phyloP scores from a whole-genome alignment of 371 early-diverging fungal species.

The Rhizomucor miehei region DNA sequence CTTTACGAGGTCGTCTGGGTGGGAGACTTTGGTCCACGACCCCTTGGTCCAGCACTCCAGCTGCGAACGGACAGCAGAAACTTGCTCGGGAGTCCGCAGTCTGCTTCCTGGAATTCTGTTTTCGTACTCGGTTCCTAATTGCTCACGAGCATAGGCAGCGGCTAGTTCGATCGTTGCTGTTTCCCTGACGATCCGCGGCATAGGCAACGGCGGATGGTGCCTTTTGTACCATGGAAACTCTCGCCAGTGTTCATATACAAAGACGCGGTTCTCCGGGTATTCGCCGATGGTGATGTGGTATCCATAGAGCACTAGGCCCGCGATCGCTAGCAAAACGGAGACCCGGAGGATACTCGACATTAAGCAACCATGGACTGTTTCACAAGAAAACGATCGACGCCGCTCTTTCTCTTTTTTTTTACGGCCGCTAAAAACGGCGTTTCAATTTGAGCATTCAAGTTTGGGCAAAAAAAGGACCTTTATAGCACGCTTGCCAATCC shows the following conservation, averaged over 20 bases:
- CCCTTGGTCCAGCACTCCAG: slow-evolving; percentile 21
- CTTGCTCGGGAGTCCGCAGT: slow-evolving; percentile 7
- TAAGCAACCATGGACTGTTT: not conserved
- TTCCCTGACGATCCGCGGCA: not conserved
- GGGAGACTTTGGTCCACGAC: not conserved
- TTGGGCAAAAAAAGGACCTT: too few species aligned
- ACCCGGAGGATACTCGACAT: slow-evolving; percentile 5
- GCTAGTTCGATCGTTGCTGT: not conserved
- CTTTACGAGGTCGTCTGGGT: not conserved
- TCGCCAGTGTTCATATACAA: too few species aligned
- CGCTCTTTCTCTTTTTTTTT: too few species aligned
- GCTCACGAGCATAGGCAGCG: too few species aligned
- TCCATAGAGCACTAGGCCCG: not conserved
- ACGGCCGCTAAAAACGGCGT: too few species aligned
- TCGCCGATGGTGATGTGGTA: not conserved
- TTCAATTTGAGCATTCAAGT: too few species aligned
- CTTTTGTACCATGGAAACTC: slow-evolving; percentile 2
- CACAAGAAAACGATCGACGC: not conserved
- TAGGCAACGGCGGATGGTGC: not conserved
- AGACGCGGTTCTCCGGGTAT: too few species aligned
- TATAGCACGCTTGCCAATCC: too few species aligned
- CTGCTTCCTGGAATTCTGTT: slow-evolving; percentile 14
- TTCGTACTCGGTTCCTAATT: not conserved
- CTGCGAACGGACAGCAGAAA: slow-evolving; percentile 8
- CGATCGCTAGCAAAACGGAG: not conserved